Conservation (phyloP, 768 basidiomycete species). For the Boletus reticuloceps region DNA sequence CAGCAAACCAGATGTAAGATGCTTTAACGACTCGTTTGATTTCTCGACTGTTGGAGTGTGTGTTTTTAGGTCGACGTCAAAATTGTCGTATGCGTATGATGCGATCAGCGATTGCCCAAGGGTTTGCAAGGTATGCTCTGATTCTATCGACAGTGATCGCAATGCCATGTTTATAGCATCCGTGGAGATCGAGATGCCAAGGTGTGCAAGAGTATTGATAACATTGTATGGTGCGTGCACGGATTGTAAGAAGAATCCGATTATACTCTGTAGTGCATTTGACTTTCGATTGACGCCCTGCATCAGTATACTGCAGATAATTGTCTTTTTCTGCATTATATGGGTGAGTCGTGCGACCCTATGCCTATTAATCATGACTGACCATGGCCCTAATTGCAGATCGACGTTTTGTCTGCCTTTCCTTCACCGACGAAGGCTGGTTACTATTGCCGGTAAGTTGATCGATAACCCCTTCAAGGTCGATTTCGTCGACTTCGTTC, state of each 20-base stretch:
- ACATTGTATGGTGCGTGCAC: background rate
- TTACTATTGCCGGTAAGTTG: background rate
- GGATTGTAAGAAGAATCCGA: background rate
- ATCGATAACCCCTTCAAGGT: background rate
- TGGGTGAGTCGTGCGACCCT: no score
- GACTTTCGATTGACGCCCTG: background rate
- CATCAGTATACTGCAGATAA: background rate
- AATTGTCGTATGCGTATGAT: background rate
- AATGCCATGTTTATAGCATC: background rate
- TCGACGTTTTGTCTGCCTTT: no score
- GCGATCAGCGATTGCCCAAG: background rate
- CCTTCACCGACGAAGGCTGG: no score
- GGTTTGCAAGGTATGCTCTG: background rate
- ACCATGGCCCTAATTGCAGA: no score
- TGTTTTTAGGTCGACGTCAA: background rate
- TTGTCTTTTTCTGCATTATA: background rate
- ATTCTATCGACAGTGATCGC: background rate
- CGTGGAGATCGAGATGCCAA: background rate
- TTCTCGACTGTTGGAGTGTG: background rate
- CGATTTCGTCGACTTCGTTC: background rate
- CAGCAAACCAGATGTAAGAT: background rate
- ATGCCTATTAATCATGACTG: no score
- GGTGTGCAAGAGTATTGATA: background rate
- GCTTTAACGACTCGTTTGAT: background rate
- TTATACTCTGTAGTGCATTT: background rate